phyloP scores from a whole-genome alignment of 352 stramenopile species.

The Phytophthora pluvialis region DNA sequence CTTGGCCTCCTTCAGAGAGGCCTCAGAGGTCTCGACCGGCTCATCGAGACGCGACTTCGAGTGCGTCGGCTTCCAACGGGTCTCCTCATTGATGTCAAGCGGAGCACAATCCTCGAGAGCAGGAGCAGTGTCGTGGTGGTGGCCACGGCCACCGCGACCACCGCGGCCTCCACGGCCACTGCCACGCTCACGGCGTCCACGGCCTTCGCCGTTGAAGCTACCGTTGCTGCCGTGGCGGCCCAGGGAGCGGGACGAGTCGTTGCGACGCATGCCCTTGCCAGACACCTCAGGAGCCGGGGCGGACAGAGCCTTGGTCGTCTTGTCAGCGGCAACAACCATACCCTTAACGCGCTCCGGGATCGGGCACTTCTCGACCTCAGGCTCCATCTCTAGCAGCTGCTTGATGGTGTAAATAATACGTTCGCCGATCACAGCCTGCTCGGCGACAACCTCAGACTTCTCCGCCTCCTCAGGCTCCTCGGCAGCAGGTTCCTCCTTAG shows the following conservation, averaged over 20 bases:
- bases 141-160: conserved; percentile 49
- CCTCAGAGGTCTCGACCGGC: conserved; percentile 55
- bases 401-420: conserved; percentile 84
- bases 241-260: conserved; percentile 55
- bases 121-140: conserved; percentile 57
- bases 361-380: conserved; percentile 48
- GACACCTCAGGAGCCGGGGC: conserved; percentile 28
- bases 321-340: conserved; percentile 53
- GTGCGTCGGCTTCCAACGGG: conserved; percentile 81
- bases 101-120: conserved; percentile 68
- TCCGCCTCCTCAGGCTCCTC: conserved; percentile 23
- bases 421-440: conserved; percentile 52
- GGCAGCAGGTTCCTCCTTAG: conserved; percentile 2
- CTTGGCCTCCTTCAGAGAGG: conserved; percentile 88
- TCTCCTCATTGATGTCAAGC: conserved; percentile 83
- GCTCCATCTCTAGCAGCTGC: conserved; percentile 76
- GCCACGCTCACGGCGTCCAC: conserved; percentile 50
- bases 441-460: conserved; percentile 38
- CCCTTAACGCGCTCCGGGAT: conserved; percentile 63
- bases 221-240: conserved; percentile 50
- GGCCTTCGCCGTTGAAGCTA: conserved; percentile 40
- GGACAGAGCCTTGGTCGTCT: conserved; percentile 55
- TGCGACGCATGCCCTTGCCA: conserved; percentile 38
- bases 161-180: conserved; percentile 47
- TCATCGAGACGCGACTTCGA: conserved; percentile 64